phyloP scores from a whole-genome alignment of 495 filamentous ascomycete genomes.

The Tuber microsphaerosporum region DNA sequence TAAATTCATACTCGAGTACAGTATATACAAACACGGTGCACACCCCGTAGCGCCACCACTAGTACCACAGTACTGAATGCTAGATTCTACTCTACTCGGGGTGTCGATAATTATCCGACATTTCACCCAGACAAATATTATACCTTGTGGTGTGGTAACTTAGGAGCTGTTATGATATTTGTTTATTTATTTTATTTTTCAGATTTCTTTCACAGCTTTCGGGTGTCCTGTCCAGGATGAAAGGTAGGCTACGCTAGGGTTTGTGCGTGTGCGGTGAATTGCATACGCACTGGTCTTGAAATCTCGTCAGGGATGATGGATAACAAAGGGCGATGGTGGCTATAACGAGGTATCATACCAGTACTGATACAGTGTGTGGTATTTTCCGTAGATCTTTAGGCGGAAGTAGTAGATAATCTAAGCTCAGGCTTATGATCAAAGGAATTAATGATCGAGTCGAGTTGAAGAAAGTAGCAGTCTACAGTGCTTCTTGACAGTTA shows the following conservation, averaged over 20 bases:
- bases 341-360: background rate
- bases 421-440: background rate
- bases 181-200: no score
- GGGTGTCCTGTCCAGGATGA: background rate
- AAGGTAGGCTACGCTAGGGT: background rate
- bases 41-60: no score
- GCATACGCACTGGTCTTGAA: background rate
- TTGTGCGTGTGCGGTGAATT: background rate
- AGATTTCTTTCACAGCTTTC: no score
- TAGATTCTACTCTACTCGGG: background rate
- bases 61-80: background rate
- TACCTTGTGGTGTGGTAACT: no score
- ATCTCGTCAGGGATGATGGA: background rate
- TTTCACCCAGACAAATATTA: background rate
- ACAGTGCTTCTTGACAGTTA: background rate
- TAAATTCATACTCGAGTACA: no score
- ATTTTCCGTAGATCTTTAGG: background rate
- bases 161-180: no score
- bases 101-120: background rate
- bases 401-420: background rate
- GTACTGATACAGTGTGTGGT: background rate
- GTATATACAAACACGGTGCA: no score
- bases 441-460: background rate
- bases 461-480: background rate
- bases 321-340: background rate